A percentile compares a stretch with the other conserved stretches of the same genome.
phyloP scores from a whole-genome alignment of 176 grass and related monocot species.

The Juncus inflexus region DNA sequence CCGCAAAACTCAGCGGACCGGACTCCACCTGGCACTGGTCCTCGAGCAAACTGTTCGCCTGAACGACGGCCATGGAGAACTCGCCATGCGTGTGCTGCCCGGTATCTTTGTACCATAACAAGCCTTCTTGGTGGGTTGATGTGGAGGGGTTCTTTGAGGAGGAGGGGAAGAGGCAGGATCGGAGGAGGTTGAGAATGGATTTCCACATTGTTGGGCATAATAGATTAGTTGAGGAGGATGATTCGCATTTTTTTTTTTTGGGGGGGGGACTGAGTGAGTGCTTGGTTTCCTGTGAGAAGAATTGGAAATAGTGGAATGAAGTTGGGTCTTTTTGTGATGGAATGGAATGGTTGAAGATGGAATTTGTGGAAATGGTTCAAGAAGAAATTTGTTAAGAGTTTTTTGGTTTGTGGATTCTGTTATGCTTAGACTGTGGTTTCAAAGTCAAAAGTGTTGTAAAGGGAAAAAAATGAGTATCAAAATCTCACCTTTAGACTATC shows the following conservation, averaged over 20 bases:
- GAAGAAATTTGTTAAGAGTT: no score
- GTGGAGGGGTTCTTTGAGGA: slow-evolving; percentile 51
- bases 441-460: no score
- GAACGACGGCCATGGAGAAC: slow-evolving; percentile 94
- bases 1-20: slow-evolving; percentile 54
- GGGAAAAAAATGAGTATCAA: no score
- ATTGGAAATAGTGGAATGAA: no score
- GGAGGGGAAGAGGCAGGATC: slow-evolving; percentile 79
- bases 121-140: slow-evolving; percentile 58
- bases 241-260: neutral
- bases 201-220: slow-evolving; percentile 77
- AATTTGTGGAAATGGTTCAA: no score
- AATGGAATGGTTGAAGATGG: no score
- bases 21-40: slow-evolving; percentile 90
- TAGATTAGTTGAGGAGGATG: neutral
- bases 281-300: no score
- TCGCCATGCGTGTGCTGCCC: slow-evolving; percentile 83
- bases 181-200: slow-evolving; percentile 73
- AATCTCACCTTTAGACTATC: no score
- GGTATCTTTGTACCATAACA: slow-evolving; percentile 90
- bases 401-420: no score
- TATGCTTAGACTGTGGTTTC: no score
- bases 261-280: neutral
- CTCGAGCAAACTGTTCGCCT: slow-evolving; percentile 89
- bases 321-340: no score